Evolutionary conservation across 345 rosid species (phyloP).

Genomic region (Eucalyptus urophylla): DNA sequence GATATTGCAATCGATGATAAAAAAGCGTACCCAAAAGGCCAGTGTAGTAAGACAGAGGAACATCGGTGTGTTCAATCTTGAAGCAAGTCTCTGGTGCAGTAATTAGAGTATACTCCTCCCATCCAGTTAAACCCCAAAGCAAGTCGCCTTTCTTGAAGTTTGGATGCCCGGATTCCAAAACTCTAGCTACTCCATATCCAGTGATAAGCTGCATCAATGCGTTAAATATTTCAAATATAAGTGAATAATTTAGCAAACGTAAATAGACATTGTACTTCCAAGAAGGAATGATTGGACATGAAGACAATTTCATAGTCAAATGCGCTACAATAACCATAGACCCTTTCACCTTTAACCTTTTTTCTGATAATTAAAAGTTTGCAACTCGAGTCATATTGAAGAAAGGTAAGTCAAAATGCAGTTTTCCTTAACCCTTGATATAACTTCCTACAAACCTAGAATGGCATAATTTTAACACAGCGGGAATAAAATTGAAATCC

Average conservation of each 20-base stretch:
- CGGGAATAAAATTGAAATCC: background rate
- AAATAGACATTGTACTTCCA: background rate
- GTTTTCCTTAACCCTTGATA: background rate
- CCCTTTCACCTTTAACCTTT: background rate
- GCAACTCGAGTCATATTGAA: background rate
- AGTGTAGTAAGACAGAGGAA: conserved; percentile 50
- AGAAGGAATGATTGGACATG: background rate
- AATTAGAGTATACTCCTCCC: conserved; percentile 57
- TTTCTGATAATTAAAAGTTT: background rate
- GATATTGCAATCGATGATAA: background rate
- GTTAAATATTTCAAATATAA: background rate
- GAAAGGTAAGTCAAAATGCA: background rate
- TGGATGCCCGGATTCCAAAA: conserved; percentile 41
- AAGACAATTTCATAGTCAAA: background rate
- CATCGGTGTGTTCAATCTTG: conserved; percentile 32
- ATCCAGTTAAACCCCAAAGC: conserved; percentile 45
- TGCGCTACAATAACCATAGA: background rate
- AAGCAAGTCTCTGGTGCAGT: conserved; percentile 10
- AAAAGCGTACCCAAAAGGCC: conserved; percentile 48
- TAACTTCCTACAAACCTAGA: background rate
- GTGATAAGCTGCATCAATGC: conserved; percentile 24
- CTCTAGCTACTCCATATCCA: conserved; percentile 52
- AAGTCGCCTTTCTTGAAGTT: conserved; percentile 40
- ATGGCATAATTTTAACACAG: background rate
- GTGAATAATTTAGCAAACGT: background rate